These are phyloP conservation scores for Rhodomyrtus tomentosa DNA, from an alignment of 345 rosid species.

Conservation along the genomic window DNA sequence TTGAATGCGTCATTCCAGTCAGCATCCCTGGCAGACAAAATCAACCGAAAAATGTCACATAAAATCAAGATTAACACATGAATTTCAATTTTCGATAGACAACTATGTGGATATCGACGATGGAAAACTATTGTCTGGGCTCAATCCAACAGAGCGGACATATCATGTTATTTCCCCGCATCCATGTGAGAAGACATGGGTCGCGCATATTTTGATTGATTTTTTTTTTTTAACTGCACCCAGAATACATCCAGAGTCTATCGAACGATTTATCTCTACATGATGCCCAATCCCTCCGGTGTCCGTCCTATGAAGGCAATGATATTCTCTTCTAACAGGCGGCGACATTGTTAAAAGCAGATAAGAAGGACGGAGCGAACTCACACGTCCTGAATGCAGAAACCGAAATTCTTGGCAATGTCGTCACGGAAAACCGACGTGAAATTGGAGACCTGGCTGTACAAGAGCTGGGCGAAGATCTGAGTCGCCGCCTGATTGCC, in stretches of 20 bases:
- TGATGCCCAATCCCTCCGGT: not conserved
- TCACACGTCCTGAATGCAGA: conserved; percentile 87
- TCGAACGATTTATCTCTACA: not conserved
- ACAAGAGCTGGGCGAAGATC: conserved; percentile 28
- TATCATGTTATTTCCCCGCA: not conserved
- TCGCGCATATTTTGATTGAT: not conserved
- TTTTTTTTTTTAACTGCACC: not conserved
- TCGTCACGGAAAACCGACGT: conserved; percentile 50
- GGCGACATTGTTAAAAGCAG: not conserved
- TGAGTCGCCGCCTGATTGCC: conserved; percentile 2
- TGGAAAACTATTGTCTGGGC: not conserved
- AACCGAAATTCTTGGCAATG: conserved; percentile 44
- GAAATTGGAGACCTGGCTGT: conserved; percentile 37
- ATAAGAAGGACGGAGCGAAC: conserved; percentile 5
- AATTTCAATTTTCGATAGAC: not conserved
- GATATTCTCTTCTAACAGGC: not conserved
- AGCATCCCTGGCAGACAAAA: conserved; percentile 33
- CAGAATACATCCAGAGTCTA: not conserved
- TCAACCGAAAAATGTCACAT: not conserved
- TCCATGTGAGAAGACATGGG: not conserved
- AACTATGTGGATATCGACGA: not conserved
- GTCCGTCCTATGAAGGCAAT: not conserved
- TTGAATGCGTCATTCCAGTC: conserved; percentile 88
- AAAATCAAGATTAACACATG: not conserved
- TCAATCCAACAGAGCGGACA: not conserved